Base-by-base conservation (phyloP, 2,329 filamentous ascomycete genomes). In the Endocalyx cinctus region DNA sequence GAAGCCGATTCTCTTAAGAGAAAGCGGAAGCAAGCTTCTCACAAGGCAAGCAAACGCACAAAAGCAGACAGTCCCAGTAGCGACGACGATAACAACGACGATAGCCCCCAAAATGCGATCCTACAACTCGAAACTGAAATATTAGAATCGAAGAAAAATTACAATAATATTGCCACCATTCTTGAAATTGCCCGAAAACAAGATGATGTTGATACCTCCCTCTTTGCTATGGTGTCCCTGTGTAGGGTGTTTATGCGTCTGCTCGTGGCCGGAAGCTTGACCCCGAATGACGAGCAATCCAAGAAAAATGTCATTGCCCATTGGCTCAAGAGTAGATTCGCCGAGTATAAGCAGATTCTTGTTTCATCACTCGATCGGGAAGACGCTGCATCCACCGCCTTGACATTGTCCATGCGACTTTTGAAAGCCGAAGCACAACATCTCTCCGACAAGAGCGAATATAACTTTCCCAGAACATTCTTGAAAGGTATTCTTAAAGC, bases 241-340 rank as follows among this genome's bases (percentile, higher is more conserved):
- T 95, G 88, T 59, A 77, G 89, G 48, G 79, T 94, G 22, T 96
- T 96, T 57, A 77, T 88, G 54, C 78, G 86, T 39, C 67, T 97
- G 38, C 74, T 94, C 42, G 82, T 83, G 2, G 75, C 79, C 27
- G 87, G 88, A 29, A 75, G 72, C 40, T 64, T 97, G 52, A 69
- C 72, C 15, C 76, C 77, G 56, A 78, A 73, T 48, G 80, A 77
- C 48, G 73, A 69, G 16, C 70, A 77, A 35, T 76, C 78, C 10
- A 83, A 88, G 42, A 84, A 86, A 50, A 87, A 95, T 41, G 77
- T 86, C 10, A 78, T 95, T 35, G 72, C 82, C 1, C 70, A 75
- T 35, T 95, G 89, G 88, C 66, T 97, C 42, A 84, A 78, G 54
- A 82, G 82, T 43, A 74, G 82, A 43, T 78, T 87, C 48, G 67